These are phyloP conservation scores for Chrysosphaeria jannelii DNA, from an alignment of 2,329 filamentous ascomycete genomes.

Conservation along the genomic window DNA sequence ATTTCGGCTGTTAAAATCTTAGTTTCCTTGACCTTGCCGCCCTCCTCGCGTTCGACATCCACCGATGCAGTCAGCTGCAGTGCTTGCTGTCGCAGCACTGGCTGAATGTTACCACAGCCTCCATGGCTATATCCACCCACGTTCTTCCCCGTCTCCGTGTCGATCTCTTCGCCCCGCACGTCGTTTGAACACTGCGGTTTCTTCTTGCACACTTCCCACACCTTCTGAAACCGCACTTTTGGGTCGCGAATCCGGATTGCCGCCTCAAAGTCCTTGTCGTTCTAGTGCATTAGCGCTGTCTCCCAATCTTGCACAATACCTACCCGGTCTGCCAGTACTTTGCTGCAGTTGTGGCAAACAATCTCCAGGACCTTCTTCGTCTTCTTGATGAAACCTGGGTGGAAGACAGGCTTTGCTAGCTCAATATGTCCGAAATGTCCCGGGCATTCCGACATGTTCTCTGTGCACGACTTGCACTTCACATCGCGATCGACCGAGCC, in stretches of 20 bases:
- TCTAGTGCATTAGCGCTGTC: too few relatives aligned
- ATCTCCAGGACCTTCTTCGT: slow-evolving; percentile 98
- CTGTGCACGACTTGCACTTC: slow-evolving; percentile 86
- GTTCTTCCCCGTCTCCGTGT: slow-evolving; percentile 17
- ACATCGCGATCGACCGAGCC: slow-evolving; percentile 89
- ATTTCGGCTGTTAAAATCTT: slow-evolving; percentile 55
- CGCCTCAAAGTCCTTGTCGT: slow-evolving; percentile 52
- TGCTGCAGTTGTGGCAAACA: slow-evolving; percentile 96
- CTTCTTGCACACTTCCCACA: slow-evolving; percentile 79
- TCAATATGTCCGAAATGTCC: slow-evolving; percentile 98
- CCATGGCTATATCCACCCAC: slow-evolving; percentile 34
- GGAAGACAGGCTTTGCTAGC: slow-evolving; percentile 83
- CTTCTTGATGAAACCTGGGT: slow-evolving; percentile 88
- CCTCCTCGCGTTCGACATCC: slow-evolving; percentile 54
- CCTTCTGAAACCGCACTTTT: slow-evolving; percentile 74
- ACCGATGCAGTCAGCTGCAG: slow-evolving; percentile 51
- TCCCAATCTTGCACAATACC: too few relatives aligned
- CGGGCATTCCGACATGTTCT: slow-evolving; percentile 85
- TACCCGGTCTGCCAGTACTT: slow-evolving; percentile 93
- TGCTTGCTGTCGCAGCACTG: slow-evolving; percentile 62
- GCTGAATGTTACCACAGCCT: slow-evolving; percentile 78
- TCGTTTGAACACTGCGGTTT: slow-evolving; percentile 66
- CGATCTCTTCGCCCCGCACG: slow-evolving; percentile 31
- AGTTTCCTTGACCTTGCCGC: slow-evolving; percentile 44
- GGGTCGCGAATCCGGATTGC: slow-evolving; percentile 69